Percentiles rank a stretch among this genome's conserved stretches.
These are phyloP conservation scores for Mycosphaerella sp. DNA, from an alignment of 2,329 filamentous ascomycete species.

Conservation along the genomic window DNA sequence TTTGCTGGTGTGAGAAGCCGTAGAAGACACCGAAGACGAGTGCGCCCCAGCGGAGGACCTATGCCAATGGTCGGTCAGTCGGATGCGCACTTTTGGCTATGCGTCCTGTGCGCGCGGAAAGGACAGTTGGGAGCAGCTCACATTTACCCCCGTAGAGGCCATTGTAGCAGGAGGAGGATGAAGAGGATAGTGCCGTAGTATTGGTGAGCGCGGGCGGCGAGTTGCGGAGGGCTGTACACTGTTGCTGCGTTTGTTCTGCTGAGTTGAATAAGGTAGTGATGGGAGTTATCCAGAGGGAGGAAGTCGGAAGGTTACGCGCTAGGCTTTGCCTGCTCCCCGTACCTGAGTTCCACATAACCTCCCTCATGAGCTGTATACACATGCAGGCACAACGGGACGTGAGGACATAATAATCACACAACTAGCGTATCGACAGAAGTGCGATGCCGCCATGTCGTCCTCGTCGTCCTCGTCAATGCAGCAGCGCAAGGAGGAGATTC, in stretches of 20 bases:
- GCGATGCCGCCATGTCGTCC: constrained; percentile 1
- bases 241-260: too few species aligned
- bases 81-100: not conserved
- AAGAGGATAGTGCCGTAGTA: not conserved
- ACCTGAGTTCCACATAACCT: too few species aligned
- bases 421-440: not conserved
- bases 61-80: constrained; percentile 16
- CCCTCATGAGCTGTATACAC: too few species aligned
- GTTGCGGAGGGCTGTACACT: not conserved
- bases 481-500: constrained; percentile 87
- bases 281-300: too few species aligned
- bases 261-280: too few species aligned
- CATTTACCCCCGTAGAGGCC: constrained; percentile 48
- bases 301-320: too few species aligned
- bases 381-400: not conserved
- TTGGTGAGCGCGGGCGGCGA: not conserved
- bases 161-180: constrained; percentile 24
- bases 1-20: constrained; percentile 87
- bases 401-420: not conserved
- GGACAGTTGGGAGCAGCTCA: constrained; percentile 33
- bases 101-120: not conserved
- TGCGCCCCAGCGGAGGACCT: constrained; percentile 97
- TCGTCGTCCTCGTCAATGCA: constrained; percentile 38
- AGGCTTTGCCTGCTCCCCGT: too few species aligned
- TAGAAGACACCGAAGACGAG: constrained; percentile 89